Evolutionary conservation across 2,329 filamentous ascomycete species (phyloP), one percentile per base, ranked within the genome.

Genomic region (Penicillium sp.): DNA sequence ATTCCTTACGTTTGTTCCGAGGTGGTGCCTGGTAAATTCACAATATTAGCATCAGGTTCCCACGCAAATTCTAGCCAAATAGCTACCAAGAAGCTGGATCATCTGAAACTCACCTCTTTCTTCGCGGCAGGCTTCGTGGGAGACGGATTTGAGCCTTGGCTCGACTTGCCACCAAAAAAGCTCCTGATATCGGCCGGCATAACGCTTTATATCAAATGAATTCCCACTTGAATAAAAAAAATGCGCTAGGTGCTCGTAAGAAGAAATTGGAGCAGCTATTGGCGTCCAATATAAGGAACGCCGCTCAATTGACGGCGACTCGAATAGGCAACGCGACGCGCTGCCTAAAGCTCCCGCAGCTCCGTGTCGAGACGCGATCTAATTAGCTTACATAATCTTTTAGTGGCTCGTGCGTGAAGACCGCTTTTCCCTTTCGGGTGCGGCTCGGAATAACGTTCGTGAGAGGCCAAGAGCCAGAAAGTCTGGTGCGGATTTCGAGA

Each of bases 121-220:
- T 79, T 77, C 50, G 76, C 64, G 49, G 81, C 73, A 67, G 79
- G 69, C 70, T 83, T 80, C 67, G 77, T 76, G 64, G 71, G 71
- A 66, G 77, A 77, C 63, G 85, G 83, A 52, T 83, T 78, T 17
- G 85, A 80, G 49, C 84, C 80, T 69, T 85, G 82, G 66, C 85
- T 84, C 56, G 87, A 86, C 76, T 93, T 93, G 64, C 90, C 88
- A 59, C 90, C 88, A 81, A 98, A 97, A 79, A 97, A 98, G 70
- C 85, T 92, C 73, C 93, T 86, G 72, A 97, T 98, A 78, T 98
- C 94, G 66, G 84, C 74, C 58, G 93, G 88, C 93, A 97, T 96
- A 65, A 54, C 72, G 55, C 48, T 17, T 56, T 53, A 59, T 51
- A 46, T 31, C 29, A 44, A 46, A 26, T 31, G 29, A 26, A 59